A percentile compares a stretch with the other conserved stretches of the same genome.
phyloP scores from a whole-genome alignment of 805 yeast species.

The Wickerhamiella sergipiensis region DNA sequence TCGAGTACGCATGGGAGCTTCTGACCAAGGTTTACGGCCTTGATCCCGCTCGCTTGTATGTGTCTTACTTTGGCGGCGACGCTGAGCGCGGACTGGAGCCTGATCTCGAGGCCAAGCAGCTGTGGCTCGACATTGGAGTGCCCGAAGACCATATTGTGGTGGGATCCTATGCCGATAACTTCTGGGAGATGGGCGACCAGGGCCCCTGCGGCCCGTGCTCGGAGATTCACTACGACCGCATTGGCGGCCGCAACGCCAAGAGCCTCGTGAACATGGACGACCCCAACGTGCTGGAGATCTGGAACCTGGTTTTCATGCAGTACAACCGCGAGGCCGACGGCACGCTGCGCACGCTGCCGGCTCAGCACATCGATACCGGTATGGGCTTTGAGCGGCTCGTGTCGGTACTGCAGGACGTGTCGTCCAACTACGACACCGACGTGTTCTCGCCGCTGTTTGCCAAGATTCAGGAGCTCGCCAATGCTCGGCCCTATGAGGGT shows the following conservation, averaged over 20 bases:
- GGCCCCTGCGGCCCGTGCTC: constrained; percentile 99
- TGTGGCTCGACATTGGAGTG: constrained; percentile 82
- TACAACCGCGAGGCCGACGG: constrained; percentile 88
- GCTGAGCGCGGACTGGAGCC: constrained; percentile 69
- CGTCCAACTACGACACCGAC: constrained; percentile 94
- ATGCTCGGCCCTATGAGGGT: constrained; percentile 83
- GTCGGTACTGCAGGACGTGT: constrained; percentile 78
- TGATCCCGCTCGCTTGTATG: constrained; percentile 69
- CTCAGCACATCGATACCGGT: constrained; percentile 95
- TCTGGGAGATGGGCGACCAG: constrained; percentile 99
- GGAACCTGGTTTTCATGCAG: constrained; percentile 97
- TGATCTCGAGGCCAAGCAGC: constrained; percentile 81
- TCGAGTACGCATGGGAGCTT: constrained; percentile 78
- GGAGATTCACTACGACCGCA: constrained; percentile 94
- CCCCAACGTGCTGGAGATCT: constrained; percentile 92
- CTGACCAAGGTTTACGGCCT: constrained; percentile 76
- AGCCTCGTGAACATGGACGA: constrained; percentile 87
- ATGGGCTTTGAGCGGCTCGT: constrained; percentile 98
- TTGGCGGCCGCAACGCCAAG: constrained; percentile 96
- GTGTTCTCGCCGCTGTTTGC: constrained; percentile 82
- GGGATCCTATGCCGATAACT: constrained; percentile 81
- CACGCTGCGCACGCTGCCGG: constrained; percentile 69
- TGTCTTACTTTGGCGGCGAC: constrained; percentile 95
- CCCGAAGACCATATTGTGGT: constrained; percentile 85
- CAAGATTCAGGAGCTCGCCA: constrained; percentile 82